Base-by-base conservation (phyloP, 1,284 basidiomycete species). In the Austroboletus novae-zelandiae region DNA sequence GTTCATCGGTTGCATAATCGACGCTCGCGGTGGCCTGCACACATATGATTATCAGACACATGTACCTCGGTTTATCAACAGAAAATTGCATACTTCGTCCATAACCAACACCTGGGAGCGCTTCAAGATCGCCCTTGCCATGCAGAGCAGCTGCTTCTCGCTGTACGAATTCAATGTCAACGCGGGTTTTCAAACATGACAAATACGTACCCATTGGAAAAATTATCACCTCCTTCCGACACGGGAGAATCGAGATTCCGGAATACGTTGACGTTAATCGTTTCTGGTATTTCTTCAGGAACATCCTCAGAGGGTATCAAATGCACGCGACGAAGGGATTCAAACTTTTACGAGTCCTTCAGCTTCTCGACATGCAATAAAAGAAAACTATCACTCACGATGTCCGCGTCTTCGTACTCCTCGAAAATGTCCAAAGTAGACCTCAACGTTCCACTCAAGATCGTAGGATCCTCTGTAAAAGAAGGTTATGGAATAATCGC, bases 141-240 rank as follows among this genome's bases (percentile, higher is more conserved):
- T 81, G 61, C 80, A 83, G 14, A 86, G 69, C 5, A 86, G 66
- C 59, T 85, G 84, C 56, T 83, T 81, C 62, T 86, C 79, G 14
- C 74, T 75, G 31, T 4, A 8, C 25, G 20, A 36, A 5, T 15
- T 9, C 4, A 15, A 14, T 15, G 14, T 23, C 17, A 3, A 39
- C 5, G 29, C 7, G 9, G 11, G 9, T 25, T 5, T 40, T n/a
- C 2, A 9, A 27, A 27, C 25, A 13, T 2, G 23, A n/a, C 5
- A 25, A 30, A 41, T 5, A 45, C 77, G 41, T 59, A 87, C 86
- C 94, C 94, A 6, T 89, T 88, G 0, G 89, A 93, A 66, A 96
- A 96, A 70, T 96, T 97, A 40, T 95, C 93, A n/a, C 93, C 93
- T 2, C 87, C 87, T 69, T 92, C 91, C n/a, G n/a, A n/a, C n/a